Evolutionary conservation across 352 stramenopile species (phyloP).

Genomic region (Phytophthora chlamydospora): DNA sequence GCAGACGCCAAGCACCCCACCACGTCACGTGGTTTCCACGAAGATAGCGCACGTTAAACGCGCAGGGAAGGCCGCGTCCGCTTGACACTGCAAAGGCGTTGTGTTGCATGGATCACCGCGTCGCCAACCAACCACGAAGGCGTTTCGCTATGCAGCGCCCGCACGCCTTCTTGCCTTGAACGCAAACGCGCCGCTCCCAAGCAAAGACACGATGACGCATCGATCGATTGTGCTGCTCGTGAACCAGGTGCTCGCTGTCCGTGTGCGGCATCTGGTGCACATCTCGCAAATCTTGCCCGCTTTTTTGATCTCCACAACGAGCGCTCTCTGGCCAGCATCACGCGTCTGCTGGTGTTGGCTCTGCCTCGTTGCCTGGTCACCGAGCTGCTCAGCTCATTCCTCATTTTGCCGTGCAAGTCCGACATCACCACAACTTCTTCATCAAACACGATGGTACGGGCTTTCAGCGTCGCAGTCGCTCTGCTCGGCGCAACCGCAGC

Average conservation of each 20-base stretch:
- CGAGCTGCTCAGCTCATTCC: conserved; percentile 32
- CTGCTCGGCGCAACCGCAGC: conserved; percentile 7
- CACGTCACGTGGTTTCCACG: conserved; percentile 11
- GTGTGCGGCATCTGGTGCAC: conserved; percentile 14
- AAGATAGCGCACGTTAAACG: conserved; percentile 23
- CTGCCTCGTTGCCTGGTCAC: conserved; percentile 8
- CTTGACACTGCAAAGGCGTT: conserved; percentile 24
- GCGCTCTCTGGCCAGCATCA: conserved; percentile 8
- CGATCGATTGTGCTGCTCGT: conserved; percentile 26
- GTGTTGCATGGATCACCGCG: too few relatives aligned
- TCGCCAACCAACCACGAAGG: neutral
- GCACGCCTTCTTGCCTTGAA: conserved; percentile 6
- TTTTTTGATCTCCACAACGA: neutral
- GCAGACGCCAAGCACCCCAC: conserved; percentile 20
- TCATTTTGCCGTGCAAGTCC: conserved; percentile 16
- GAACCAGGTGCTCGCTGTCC: conserved; percentile 31
- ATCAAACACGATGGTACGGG: conserved; percentile 19
- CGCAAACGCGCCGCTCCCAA: too few relatives aligned
- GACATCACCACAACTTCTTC: neutral
- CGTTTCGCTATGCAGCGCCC: neutral
- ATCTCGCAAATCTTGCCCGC: conserved; percentile 18
- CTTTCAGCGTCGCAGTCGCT: conserved; percentile 17
- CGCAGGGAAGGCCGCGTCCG: conserved; percentile 10
- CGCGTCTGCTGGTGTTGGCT: conserved; percentile 8
- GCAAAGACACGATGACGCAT: conserved; percentile 26